Base-by-base conservation (phyloP, 2,329 filamentous ascomycete species). In the Aspergillus sp. region DNA sequence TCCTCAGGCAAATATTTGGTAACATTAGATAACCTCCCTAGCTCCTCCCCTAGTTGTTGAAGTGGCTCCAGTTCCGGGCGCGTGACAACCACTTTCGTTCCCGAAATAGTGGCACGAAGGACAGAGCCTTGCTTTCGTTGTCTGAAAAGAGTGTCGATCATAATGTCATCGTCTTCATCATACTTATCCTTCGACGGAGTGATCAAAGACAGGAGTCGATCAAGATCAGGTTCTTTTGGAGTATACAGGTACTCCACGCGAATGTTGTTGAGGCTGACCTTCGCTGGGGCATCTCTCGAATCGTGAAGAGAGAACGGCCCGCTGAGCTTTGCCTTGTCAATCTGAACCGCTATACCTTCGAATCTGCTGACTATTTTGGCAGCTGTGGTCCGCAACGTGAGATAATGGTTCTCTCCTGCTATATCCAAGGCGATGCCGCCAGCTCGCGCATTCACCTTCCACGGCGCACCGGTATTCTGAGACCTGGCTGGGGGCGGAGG, bases 1-100 rank as follows among this genome's bases (percentile, higher is more conserved):
- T 99, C 95, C 66, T 99, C 93, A 0, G 95, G 93, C 2, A 99
- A 81, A 71, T 98, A 98, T 70, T 97, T 98, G 6, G 93, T 85
- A 24, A 99, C 91, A 0, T 87, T 93, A 0, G 92, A 90, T 5
- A 99, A 80, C 64, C 90, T 91, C 6, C 88, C 83, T 49, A 98
- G 73, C 67, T 99, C 95, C 62, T 90, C 87, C 0, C 84, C 88
- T 8, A 99, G 82, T 11, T 83, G 82, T 7, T 88, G 84, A 14
- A 99, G 79, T 43, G 85, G 84, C 9, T 84, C 79, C 15, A 96
- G 77, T 63, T 89, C 85, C 11, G 84, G 79, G 60, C 87, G 85
- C 7, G 81, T 80, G 15, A 95, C 76, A 4, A 82, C 79, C 21
- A 88, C 77, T 51, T 86, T 85, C 17, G 92, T 73, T 27, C 83